These are phyloP conservation scores for Colletotrichum sp. DNA, from an alignment of 2,329 filamentous ascomycete species.

Conservation along the genomic window DNA sequence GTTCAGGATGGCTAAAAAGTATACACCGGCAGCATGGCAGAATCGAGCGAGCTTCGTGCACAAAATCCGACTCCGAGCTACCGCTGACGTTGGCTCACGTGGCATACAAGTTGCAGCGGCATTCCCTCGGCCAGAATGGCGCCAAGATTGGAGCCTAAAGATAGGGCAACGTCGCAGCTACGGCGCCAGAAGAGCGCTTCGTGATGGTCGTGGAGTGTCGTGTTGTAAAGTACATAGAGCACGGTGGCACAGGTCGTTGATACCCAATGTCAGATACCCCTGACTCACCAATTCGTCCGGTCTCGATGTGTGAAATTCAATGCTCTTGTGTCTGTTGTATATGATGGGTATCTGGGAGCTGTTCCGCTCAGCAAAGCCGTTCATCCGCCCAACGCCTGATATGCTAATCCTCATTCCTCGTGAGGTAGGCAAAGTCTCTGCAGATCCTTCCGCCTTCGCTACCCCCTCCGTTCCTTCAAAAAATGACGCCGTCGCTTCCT, in stretches of 20 bases:
- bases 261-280: conserved; percentile 6
- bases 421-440: neutral
- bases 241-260: conserved; percentile 1
- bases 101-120: neutral
- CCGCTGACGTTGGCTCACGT: neutral
- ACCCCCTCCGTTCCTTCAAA: neutral
- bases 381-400: conserved; percentile 17
- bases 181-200: neutral
- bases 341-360: conserved; percentile 18
- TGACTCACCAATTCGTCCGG: neutral
- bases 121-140: neutral
- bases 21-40: neutral
- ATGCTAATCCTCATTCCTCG: conserved; percentile 2
- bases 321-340: neutral
- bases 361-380: conserved; percentile 16
- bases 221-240: neutral
- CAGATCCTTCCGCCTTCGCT: conserved; percentile 5
- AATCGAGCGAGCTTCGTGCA: neutral
- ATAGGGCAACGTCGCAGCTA: neutral
- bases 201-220: accelerated
- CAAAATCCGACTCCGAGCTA: neutral
- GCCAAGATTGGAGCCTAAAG: neutral
- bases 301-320: neutral
- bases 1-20: conserved; percentile 15
- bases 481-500: neutral